These are phyloP conservation scores for Diplodia sapinea DNA, from an alignment of 2,329 filamentous ascomycete genomes.

Conservation along the genomic window DNA sequence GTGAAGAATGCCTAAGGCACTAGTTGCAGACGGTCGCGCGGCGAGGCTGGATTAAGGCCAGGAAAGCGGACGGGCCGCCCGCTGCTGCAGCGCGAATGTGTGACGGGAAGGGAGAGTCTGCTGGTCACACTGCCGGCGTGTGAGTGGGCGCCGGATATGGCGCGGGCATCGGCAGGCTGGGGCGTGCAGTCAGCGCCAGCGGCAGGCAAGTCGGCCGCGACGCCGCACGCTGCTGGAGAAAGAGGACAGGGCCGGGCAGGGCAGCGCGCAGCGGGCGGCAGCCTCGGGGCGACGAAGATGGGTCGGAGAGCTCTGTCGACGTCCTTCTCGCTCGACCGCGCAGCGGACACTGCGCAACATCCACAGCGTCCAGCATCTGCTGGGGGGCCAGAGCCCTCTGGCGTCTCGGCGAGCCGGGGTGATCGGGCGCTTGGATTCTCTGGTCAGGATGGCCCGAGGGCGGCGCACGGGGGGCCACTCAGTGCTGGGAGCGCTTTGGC, in stretches of 20 bases:
- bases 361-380: conserved; percentile 18
- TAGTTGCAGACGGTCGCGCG: conserved; percentile 4
- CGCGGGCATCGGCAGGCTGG: conserved; percentile 13
- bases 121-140: conserved; percentile 22
- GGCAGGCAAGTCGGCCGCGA: background rate
- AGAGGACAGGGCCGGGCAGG: background rate
- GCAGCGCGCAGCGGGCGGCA: conserved; percentile 15
- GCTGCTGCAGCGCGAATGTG: conserved; percentile 22
- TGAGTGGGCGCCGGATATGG: conserved; percentile 18
- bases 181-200: conserved; percentile 9
- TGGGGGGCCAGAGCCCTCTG: conserved; percentile 25
- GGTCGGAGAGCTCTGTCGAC: conserved; percentile 4
- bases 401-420: conserved; percentile 26
- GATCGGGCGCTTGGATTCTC: conserved; percentile 22
- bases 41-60: conserved; percentile 24
- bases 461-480: conserved; percentile 19
- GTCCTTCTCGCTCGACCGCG: conserved; percentile 6
- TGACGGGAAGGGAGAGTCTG: conserved; percentile 17
- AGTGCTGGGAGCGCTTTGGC: conserved; percentile 14
- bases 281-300: conserved; percentile 17
- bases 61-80: conserved; percentile 20
- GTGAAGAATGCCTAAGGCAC: conserved; percentile 27
- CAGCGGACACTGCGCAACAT: conserved; percentile 15
- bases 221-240: background rate
- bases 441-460: conserved; percentile 27